These are phyloP conservation scores for Pseudonitzschia delicatissima DNA, from an alignment of 108 stramenopile species.

Conservation along the genomic window DNA sequence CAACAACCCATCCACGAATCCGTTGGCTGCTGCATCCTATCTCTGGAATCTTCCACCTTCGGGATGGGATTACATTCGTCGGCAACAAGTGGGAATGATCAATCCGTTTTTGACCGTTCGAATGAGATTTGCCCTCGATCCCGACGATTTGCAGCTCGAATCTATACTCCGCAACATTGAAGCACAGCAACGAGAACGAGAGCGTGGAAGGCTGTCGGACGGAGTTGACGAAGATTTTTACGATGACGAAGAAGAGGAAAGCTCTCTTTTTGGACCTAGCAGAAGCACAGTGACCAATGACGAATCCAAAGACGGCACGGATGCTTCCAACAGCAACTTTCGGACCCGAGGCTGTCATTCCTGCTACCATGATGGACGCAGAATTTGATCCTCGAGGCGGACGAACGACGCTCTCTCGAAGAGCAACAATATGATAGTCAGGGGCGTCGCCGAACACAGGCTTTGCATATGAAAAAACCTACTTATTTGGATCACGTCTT, in stretches of 20 bases:
- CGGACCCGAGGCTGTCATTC: constrained; percentile 45
- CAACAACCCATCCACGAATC: not conserved
- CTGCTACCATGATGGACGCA: constrained; percentile 59
- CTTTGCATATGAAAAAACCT: constrained; percentile 31
- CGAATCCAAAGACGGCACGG: not conserved
- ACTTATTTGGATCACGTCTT: constrained; percentile 68
- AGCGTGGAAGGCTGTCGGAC: not conserved
- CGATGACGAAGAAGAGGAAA: constrained; percentile 16
- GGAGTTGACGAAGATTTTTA: constrained; percentile 22
- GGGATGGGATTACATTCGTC: constrained; percentile 14
- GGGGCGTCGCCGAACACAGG: constrained; percentile 14
- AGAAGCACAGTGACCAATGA: not conserved
- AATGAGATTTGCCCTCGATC: constrained; percentile 33
- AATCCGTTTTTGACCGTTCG: constrained; percentile 40
- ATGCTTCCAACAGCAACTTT: not conserved
- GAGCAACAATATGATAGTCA: constrained; percentile 32
- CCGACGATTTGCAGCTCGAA: constrained; percentile 30
- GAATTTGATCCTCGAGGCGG: constrained; percentile 81
- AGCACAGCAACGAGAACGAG: not conserved
- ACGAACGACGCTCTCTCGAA: constrained; percentile 78
- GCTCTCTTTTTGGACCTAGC: not conserved
- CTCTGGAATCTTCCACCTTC: constrained; percentile 13
- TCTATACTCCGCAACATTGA: constrained; percentile 7
- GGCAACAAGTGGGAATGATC: constrained; percentile 23
- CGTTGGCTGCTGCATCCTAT: not conserved